Base-by-base conservation (phyloP, 2,329 filamentous ascomycete species). In the Cladophialophora immunda region DNA sequence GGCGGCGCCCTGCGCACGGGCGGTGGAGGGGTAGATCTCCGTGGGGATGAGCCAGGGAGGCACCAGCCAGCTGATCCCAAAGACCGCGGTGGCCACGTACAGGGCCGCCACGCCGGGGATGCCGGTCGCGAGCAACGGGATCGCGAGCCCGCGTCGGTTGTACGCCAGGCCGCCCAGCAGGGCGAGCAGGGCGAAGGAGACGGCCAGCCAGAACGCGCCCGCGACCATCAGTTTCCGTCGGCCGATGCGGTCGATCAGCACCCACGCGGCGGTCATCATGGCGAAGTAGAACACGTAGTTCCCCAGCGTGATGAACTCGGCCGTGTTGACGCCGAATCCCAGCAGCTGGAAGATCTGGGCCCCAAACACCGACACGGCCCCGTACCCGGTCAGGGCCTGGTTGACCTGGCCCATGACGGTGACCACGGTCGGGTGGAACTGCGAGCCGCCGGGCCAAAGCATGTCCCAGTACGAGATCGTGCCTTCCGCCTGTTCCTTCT, bases 351-450 rank as follows among this genome's bases (percentile, higher is more conserved):
- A 89, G 61, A 89, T 89, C 70, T 89, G 87, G 2, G 86, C 86
- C 0, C 87, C 87, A 65, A 89, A 89, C 2, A 89, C 86, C 19
- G 83, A 86, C 2, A 89, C 85, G 0, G 87, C 87, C 2, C 85
- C 85, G 62, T 87, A 87, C 8, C 84, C 84, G 0, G 84, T 86
- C 58, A 87, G 75, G 1, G 84, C 85, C 74, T 89, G 87, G 70
- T 88, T 88, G 70, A 89, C 75, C 74, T 89, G 86, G 0, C 86
- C 86, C 86, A 89, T 89, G 56, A 89, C 79, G 0, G 86, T 87
- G 27, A 89, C 78, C 71, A 88, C 80, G 1, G 85, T 88, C 0
- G 87, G 86, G 70, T 89, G 87, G 70, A 87, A 89, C 68, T 88
- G 86, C 9, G 79, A 76, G 47, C 85, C 81, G 0, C 79, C 75